Conservation (phyloP, 371 early-diverging fungal species). For the Thermomucor indicae-seudaticae region DNA sequence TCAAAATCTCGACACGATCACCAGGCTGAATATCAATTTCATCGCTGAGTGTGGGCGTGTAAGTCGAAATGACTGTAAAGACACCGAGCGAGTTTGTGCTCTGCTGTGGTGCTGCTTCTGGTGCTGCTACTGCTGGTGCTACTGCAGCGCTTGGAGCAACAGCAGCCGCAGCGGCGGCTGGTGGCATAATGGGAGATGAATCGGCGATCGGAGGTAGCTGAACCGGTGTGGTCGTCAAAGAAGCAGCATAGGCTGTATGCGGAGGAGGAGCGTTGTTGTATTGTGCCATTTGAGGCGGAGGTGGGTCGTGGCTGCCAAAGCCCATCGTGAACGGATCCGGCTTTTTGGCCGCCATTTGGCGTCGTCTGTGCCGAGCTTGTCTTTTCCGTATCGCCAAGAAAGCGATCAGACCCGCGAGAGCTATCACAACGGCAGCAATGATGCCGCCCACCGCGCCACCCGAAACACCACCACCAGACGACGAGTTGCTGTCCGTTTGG, state of each 20-base stretch:
- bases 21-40: slow-evolving; percentile 64
- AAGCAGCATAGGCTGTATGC: slow-evolving; percentile 8
- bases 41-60: slow-evolving; percentile 62
- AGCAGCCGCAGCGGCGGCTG: slow-evolving; percentile 1
- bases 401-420: slow-evolving; percentile 4
- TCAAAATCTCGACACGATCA: slow-evolving; percentile 58
- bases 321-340: slow-evolving; percentile 50
- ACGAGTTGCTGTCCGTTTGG: too few species aligned
- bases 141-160: slow-evolving; percentile 4
- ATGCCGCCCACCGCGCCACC: slow-evolving; percentile 12
- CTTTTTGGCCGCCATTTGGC: slow-evolving; percentile 12
- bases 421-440: slow-evolving; percentile 6
- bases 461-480: too few species aligned
- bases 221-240: slow-evolving; percentile 4
- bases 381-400: slow-evolving; percentile 6
- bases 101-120: slow-evolving; percentile 11
- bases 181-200: slow-evolving; percentile 1
- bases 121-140: slow-evolving; percentile 5
- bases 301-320: slow-evolving; percentile 35
- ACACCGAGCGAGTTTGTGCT: slow-evolving; percentile 47
- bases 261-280: slow-evolving; percentile 11
- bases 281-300: slow-evolving; percentile 3
- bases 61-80: slow-evolving; percentile 49
- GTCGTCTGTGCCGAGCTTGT: neutral
- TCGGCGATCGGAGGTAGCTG: slow-evolving; percentile 11